Conservation (phyloP, 352 stramenopile species). For the Albugo candida region DNA sequence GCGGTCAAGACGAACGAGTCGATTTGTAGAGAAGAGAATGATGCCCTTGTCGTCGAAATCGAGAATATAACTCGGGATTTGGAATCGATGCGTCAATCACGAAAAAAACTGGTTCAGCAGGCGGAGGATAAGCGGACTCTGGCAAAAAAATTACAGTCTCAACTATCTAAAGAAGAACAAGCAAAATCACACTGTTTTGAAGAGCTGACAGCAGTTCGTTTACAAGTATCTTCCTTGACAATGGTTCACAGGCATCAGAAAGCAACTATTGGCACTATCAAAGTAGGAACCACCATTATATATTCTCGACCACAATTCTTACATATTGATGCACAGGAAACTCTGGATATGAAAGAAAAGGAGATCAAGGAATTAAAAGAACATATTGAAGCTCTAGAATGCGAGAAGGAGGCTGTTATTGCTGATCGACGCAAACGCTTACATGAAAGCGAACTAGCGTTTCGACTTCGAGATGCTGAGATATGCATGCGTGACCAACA, state of each 20-base stretch:
- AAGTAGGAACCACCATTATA: constrained; percentile 14
- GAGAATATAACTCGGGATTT: constrained; percentile 40
- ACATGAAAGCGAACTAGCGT: constrained; percentile 21
- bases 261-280: constrained; percentile 31
- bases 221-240: constrained; percentile 53
- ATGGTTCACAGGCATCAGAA: constrained; percentile 69
- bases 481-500: not conserved
- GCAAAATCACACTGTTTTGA: constrained; percentile 54
- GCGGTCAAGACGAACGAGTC: constrained; percentile 27
- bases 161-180: constrained; percentile 44
- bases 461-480: not conserved
- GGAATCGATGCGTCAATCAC: constrained; percentile 29
- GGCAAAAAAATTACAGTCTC: constrained; percentile 47
- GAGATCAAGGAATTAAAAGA: constrained; percentile 53
- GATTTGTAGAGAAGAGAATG: constrained; percentile 48
- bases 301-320: constrained; percentile 1
- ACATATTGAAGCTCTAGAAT: constrained; percentile 28
- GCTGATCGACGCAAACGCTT: constrained; percentile 33
- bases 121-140: constrained; percentile 60
- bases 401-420: constrained; percentile 26
- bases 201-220: constrained; percentile 38
- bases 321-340: constrained; percentile 14
- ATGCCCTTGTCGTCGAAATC: constrained; percentile 51
- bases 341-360: constrained; percentile 29
- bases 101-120: constrained; percentile 60